These are phyloP conservation scores for Sporothrix globosa DNA, from an alignment of 2,329 filamentous ascomycete species.

Conservation along the genomic window DNA sequence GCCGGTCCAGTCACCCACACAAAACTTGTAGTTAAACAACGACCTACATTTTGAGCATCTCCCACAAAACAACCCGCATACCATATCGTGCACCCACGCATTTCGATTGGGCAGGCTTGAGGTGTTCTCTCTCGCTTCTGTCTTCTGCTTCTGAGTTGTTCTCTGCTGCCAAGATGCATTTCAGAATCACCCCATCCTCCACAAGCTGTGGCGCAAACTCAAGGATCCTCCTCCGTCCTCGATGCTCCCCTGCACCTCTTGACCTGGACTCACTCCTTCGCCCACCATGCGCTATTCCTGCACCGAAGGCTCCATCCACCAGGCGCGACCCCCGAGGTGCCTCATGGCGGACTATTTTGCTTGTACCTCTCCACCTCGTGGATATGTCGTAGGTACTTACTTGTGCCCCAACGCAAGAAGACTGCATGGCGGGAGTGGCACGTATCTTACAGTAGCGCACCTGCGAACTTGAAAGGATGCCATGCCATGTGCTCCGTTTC, in stretches of 20 bases:
- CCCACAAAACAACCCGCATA: conserved; percentile 4
- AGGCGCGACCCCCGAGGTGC: not conserved
- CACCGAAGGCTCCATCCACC: not conserved
- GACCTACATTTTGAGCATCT: not conserved
- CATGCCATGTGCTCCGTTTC: conserved; percentile 20
- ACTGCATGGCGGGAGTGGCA: conserved; percentile 14
- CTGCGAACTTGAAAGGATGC: conserved; percentile 30
- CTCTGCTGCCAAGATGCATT: not conserved
- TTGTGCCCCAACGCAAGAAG: not conserved
- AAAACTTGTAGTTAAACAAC: not conserved
- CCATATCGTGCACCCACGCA: conserved; percentile 6
- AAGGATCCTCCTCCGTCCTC: too few species aligned
- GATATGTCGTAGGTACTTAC: not conserved
- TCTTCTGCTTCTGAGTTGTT: not conserved
- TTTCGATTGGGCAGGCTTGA: not conserved
- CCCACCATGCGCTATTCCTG: conserved; percentile 21
- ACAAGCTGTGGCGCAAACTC: not conserved
- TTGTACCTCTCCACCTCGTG: not conserved
- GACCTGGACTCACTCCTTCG: not conserved
- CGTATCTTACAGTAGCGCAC: conserved; percentile 28
- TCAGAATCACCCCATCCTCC: not conserved
- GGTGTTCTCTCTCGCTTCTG: not conserved
- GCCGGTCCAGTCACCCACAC: not conserved
- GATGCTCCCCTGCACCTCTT: too few species aligned
- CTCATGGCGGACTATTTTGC: not conserved